These are phyloP conservation scores for Parmelia sp. DNA, from an alignment of 495 filamentous ascomycete species.

Conservation along the genomic window DNA sequence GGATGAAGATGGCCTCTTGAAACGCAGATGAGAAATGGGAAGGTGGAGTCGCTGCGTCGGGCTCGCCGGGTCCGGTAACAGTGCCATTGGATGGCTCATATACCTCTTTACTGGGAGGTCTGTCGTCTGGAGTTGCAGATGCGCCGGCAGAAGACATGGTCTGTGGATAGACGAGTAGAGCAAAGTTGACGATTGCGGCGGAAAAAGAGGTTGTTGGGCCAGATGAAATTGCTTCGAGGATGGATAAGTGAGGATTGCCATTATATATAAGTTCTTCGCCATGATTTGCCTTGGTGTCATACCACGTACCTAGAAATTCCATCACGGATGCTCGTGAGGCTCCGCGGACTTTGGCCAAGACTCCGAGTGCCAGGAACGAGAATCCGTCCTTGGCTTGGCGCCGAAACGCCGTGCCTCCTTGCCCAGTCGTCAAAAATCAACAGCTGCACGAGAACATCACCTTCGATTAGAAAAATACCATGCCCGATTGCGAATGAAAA, in stretches of 20 bases:
- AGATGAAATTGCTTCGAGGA: neutral
- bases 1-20: slow-evolving; percentile 26
- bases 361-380: neutral
- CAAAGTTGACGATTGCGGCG: neutral
- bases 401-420: neutral
- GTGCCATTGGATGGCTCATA: neutral
- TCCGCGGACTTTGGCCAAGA: slow-evolving; percentile 7
- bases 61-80: neutral
- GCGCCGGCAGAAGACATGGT: neutral
- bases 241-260: neutral
- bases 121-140: neutral
- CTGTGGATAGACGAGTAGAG: neutral
- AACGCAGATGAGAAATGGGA: slow-evolving; percentile 8
- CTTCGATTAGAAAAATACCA: no score
- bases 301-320: neutral
- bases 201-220: neutral
- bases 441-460: no score
- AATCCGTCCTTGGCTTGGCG: no score
- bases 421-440: no score
- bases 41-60: neutral
- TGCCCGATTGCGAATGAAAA: no score
- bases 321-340: neutral
- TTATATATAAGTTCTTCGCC: neutral
- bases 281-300: neutral
- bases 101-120: neutral